Base-by-base conservation (phyloP, 164 flowering plant genomes). In the Akebia trifoliata region DNA sequence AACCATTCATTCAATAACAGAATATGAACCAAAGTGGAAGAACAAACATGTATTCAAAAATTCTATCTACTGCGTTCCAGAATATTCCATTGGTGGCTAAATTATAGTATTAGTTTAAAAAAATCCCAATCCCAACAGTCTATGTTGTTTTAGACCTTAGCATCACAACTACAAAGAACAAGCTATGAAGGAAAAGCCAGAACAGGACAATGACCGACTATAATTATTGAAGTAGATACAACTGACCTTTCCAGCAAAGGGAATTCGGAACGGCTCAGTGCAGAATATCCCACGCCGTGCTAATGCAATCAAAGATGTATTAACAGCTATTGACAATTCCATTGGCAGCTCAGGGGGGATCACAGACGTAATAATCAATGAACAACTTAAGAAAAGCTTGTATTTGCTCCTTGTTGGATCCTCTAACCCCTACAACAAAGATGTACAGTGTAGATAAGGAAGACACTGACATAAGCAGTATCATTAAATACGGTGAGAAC, bases 311-410 rank as follows among this genome's bases (percentile, higher is more conserved):
- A 93, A 70, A 61, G 99, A 93, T 57, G 99, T 93, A 74, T 93
- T 93, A 60, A 93, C 99, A 58, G 99, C 99, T 66, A 93, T 93
- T 29, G 99, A 93, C 54, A 93, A 76, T 69, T 93, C 99, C 99
- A 93, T 93, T 55, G 99, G 99, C 54, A 93, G 78, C 75, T 93
- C 99, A 64, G 99, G 99, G 21, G 99, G 99, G 54, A 93, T 93
- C 47, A 93, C 99, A 59, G 99, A 90, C 47, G 99, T 93, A 59
- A 93, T 78, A 59, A 93, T 93, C 69, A 93, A 73, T 37, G 99
- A 86, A 81, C 99, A 93, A 63, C 97, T 90, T 49, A 93, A 71
- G 63, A 93, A 63, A 67, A 93, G 96, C 75, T 90, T 93, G 79
- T 93, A 93, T 68, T 64, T 90, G 86, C 99, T 93, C 70, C 99